Conservation (phyloP, 352 stramenopile genomes). For the Elongisporangium undulatum region DNA sequence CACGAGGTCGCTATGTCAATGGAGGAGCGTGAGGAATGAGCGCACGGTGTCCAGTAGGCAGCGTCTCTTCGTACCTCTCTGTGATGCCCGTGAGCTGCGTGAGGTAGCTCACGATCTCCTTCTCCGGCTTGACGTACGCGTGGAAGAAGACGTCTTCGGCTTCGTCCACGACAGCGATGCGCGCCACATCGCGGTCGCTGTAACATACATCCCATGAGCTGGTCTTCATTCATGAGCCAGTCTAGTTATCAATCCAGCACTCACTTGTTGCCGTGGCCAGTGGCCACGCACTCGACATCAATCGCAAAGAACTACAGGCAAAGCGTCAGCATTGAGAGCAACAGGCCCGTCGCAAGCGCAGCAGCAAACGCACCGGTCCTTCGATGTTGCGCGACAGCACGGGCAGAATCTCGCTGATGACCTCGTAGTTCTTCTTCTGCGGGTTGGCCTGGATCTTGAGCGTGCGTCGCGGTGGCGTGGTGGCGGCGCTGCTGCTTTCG, state of each 20-base stretch:
- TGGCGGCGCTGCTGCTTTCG: constrained; percentile 4
- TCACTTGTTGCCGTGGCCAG: constrained; percentile 70
- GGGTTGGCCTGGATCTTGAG: constrained; percentile 69
- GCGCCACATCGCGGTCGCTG: constrained; percentile 86
- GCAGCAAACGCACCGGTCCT: constrained; percentile 51
- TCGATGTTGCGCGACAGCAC: constrained; percentile 75
- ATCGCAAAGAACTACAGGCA: constrained; percentile 84
- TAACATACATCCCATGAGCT: background rate
- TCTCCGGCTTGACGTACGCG: constrained; percentile 82
- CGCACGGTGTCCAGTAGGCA: background rate
- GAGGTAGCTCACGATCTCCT: constrained; percentile 88
- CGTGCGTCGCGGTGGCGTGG: constrained; percentile 15
- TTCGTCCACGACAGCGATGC: constrained; percentile 88
- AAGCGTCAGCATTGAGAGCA: constrained; percentile 3
- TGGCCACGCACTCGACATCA: constrained; percentile 92
- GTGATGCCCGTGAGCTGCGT: constrained; percentile 88
- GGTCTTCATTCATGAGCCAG: no score
- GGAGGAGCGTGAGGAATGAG: background rate
- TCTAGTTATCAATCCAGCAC: constrained; percentile 6
- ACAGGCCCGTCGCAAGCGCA: background rate
- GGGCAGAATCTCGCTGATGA: constrained; percentile 71
- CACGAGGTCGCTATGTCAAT: constrained; percentile 41
- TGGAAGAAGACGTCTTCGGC: constrained; percentile 86
- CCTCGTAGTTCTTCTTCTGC: constrained; percentile 60
- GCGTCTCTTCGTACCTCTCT: constrained; percentile 36